Evolutionary conservation across 1,139 yeast genomes (phyloP), one percentile per base, ranked within the genome.

Genomic region (Yamadazyma spencermartinsiae): DNA sequence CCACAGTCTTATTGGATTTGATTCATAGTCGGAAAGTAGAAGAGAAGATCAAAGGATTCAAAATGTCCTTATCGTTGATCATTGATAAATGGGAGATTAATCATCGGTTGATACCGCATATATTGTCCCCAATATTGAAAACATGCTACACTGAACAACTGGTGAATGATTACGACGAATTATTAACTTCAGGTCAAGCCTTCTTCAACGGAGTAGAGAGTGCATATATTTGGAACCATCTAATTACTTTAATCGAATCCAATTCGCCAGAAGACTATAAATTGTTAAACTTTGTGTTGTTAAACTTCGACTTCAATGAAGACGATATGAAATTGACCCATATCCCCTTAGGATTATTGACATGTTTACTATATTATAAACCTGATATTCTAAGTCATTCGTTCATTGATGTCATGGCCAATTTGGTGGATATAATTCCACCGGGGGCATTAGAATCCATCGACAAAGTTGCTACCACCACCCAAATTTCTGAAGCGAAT

Each of bases 51-150:
- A 73, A 73, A 26, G 81, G 86, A 0, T 79, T 80, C 48, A 79
- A 74, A 41, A 80, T 89, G 8, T 72, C 87, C 2, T 65, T 82
- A 19, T 57, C 68, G 4, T 77, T 94, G 4, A 72, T 89, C 4
- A 78, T 89, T 80, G 98, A 92, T 55, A 77, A 88, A 48, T 92
- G 98, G 98, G 98, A 92, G 59, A 81, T 92, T 27, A 92, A 96
- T 11, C 79, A 81, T 16, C 60, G 74, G 19, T 67, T 90, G 1
- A 79, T 89, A 0, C 94, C 96, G 0, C 60, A 64, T 21, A 58
- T 89, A n/a, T 76, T 90, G 36, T 62, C 77, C 0, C 90, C 94
- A 0, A 67, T 86, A 4, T 61, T 90, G 38, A 40, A 58, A 55
- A 41, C 68, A 58, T 44, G 73, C 64, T 43, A 46, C 33, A 25